Base-by-base conservation (phyloP, 371 early-diverging fungal species). In the Mortierella sp. region DNA sequence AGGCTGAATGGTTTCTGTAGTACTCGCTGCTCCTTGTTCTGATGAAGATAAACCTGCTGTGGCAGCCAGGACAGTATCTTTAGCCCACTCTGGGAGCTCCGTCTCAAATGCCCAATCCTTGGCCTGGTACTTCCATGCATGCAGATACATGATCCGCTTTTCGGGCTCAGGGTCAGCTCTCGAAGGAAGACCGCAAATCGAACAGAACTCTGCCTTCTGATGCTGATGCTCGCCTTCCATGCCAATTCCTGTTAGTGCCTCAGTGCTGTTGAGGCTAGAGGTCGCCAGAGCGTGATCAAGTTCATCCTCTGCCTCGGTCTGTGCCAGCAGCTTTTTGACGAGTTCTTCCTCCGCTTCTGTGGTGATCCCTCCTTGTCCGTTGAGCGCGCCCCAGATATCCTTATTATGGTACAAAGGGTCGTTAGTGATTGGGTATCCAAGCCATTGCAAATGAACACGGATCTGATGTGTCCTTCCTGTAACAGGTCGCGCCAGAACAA, bases 381-480 rank as follows among this genome's bases (percentile, higher is more conserved):
- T 74, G 42, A 84, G 76, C 1, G 71, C 55, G 31, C 96, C 95
- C 96, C 97, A 97, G 0, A 94, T 88, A 0, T 92, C 91, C 16
- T 85, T 75, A 82, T 94, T 92, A 73, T 94, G 90, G 87, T 99
- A 99, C 5, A 98, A 87, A 6, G 98, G 97, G 88, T 99, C 99
- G 88, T 99, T 99, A 52, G 96, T 97, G 75, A 99, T 99, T 0
- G 99, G 99, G 84, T 93, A 94, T 9, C 99, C 99, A 2, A 99
- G 92, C 84, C 93, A 96, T 84, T 97, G 96, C 63, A 99, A 89
- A 89, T 99, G 99, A 24, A 99, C 99, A 68, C 99, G 95, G 77
- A 99, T 99, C 89, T 99, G 99, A 87, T 99, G 99, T 0, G 99
- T 99, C 63, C 99, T 92, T 5, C 99, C 99, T 0, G 99, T 99